Percentiles rank a stretch among this genome's conserved stretches.
Conservation (phyloP, 176 grass and related monocot species). For the Otatea glauca region DNA sequence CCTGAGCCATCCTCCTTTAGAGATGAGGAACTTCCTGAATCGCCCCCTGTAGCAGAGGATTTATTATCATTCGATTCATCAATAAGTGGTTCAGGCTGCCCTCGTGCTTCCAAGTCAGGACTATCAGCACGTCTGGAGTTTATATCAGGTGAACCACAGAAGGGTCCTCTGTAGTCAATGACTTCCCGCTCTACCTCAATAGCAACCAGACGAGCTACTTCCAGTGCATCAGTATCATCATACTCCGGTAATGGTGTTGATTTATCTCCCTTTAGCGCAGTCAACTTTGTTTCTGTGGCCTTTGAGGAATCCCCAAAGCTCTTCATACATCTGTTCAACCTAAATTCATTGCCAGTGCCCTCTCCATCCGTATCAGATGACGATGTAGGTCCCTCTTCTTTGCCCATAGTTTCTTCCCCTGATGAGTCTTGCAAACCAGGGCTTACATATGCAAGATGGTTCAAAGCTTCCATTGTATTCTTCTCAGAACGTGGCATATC, state of each 20-base stretch:
- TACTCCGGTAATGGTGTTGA: conserved; percentile 51
- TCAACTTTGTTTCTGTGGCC: conserved; percentile 40
- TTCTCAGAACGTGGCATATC: conserved; percentile 31
- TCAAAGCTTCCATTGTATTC: conserved; percentile 29
- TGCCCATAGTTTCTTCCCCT: conserved; percentile 44
- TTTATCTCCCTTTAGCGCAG: conserved; percentile 39
- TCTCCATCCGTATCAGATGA: conserved; percentile 47
- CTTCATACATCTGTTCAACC: conserved; percentile 41
- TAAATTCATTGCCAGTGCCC: conserved; percentile 36
- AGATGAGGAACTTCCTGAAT: conserved; percentile 56
- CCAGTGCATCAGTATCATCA: conserved; percentile 72
- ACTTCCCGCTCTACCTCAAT: conserved; percentile 74
- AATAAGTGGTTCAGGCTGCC: conserved; percentile 31
- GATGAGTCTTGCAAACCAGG: conserved; percentile 43
- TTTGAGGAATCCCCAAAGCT: conserved; percentile 60
- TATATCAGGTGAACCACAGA: conserved; percentile 73
- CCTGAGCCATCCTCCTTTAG: conserved; percentile 65
- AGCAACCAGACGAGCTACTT: conserved; percentile 69
- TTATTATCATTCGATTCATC: conserved; percentile 45
- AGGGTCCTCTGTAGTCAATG: conserved; percentile 76
- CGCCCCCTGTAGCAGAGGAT: conserved; percentile 41
- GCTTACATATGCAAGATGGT: conserved; percentile 34
- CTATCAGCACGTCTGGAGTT: conserved; percentile 51
- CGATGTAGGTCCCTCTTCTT: conserved; percentile 49
- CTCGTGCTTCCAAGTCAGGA: conserved; percentile 47